Base-by-base conservation (phyloP, 345 rosid genomes). In the Fremontodendron californicum region DNA sequence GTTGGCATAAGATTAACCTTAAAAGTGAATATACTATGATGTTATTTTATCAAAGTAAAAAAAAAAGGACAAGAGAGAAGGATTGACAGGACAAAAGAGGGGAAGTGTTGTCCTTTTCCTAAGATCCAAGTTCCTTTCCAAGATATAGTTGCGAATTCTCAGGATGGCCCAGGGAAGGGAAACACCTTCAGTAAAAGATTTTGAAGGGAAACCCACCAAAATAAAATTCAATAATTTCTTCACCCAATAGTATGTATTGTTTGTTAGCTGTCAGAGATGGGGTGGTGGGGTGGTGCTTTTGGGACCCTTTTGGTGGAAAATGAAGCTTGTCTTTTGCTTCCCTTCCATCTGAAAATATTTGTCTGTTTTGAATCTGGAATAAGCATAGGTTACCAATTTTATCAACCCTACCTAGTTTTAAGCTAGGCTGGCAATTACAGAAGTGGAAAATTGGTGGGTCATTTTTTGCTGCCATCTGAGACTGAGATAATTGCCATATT, bases 181-280 rank as follows among this genome's bases (percentile, higher is more conserved):
- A 79, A 66, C 43, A 63, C 64, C 40, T 65, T 61, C 63, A 40
- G 69, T 29, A n/a, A 35, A 73, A 74, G 79, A 80, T 78, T 78
- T 43, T 54, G 80, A 57, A 66, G 40, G 63, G 43, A 71, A 81
- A 52, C 64, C 65, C 40, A 63, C 62, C 55, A 42, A 73, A 77
- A 79, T 75, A 77, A 78, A 79, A 75, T 23, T 64, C 80, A 87
- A 82, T 82, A 81, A 85, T 88, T 81, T 84, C 73, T 82, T 84
- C 79, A 75, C 42, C 81, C 75, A 76, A 15, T 40, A 69, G 60
- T 45, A 29, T 71, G 85, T 15, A 77, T 80, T 63, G 75, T 82
- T 46, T 33, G 77, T 81, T 57, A 74, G 85, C 81, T 60, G 78
- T 68, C 49, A 75, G 78, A 54, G n/a, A 60, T 45, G 40, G 18